Evolutionary conservation across 2,329 filamentous ascomycete genomes (phyloP).

Genomic region (Phialocephala sp.): DNA sequence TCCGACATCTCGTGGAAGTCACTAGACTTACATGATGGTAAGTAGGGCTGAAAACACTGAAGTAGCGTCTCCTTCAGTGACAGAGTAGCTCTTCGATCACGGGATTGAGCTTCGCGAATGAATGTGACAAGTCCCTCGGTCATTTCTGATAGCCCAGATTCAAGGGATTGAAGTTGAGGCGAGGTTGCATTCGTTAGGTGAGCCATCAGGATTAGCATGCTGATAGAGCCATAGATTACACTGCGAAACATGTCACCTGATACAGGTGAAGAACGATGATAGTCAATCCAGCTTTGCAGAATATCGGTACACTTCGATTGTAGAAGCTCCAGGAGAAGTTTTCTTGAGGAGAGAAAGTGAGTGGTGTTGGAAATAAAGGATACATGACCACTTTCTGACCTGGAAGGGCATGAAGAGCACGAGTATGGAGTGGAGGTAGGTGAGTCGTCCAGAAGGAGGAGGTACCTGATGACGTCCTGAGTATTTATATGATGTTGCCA

Average conservation of each 20-base stretch:
- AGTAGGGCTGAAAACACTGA: constrained; percentile 39
- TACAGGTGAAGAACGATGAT: constrained; percentile 36
- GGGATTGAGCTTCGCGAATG: constrained; percentile 21
- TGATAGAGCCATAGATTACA: constrained; percentile 38
- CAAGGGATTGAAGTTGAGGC: constrained; percentile 31
- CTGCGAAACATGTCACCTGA: constrained; percentile 40
- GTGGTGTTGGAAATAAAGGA: constrained; percentile 34
- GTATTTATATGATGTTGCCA: constrained; percentile 45
- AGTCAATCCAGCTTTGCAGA: constrained; percentile 37
- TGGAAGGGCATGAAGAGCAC: constrained; percentile 31
- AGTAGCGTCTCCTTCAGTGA: constrained; percentile 34
- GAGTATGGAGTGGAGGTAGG: constrained; percentile 7
- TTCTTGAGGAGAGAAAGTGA: constrained; percentile 38
- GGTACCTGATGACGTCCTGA: constrained; percentile 56
- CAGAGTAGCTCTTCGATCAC: background rate
- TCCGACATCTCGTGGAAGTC: constrained; percentile 29
- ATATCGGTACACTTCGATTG: constrained; percentile 38
- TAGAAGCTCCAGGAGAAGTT: constrained; percentile 42
- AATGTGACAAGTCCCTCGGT: constrained; percentile 33
- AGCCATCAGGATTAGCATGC: constrained; percentile 35
- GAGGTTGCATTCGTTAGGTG: constrained; percentile 31
- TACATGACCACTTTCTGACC: constrained; percentile 12
- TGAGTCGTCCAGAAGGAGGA: constrained; percentile 55
- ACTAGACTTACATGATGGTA: constrained; percentile 34
- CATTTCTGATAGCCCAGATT: constrained; percentile 27